Percentiles rank a stretch among this genome's conserved stretches.
phyloP scores from a whole-genome alignment of 2,329 filamentous ascomycete genomes.

The Tolypocladium tropicale region DNA sequence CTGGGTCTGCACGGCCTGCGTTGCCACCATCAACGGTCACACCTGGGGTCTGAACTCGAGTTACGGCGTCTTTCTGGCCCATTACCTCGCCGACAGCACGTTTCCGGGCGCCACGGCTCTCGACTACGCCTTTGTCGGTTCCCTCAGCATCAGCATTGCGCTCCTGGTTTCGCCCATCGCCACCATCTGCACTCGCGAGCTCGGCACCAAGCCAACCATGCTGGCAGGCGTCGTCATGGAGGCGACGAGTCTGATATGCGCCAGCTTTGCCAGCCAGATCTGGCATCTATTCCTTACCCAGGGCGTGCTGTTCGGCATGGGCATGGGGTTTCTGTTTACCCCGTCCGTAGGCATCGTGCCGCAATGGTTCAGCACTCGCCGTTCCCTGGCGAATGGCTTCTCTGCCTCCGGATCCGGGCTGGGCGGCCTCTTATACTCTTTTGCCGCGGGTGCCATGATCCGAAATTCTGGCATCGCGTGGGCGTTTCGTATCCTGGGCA shows the following conservation, averaged over 20 bases:
- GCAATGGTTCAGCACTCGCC: constrained; percentile 62
- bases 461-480: constrained; percentile 51
- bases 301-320: constrained; percentile 66
- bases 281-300: constrained; percentile 72
- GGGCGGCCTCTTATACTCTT: constrained; percentile 61
- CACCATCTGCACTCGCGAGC: constrained; percentile 48
- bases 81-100: constrained; percentile 44
- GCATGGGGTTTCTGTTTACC: constrained; percentile 69
- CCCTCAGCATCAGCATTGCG: constrained; percentile 29
- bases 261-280: constrained; percentile 56
- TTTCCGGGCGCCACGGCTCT: constrained; percentile 55
- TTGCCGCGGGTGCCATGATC: constrained; percentile 61
- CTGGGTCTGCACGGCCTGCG: constrained; percentile 29
- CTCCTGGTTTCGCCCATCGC: constrained; percentile 59
- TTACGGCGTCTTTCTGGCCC: constrained; percentile 42
- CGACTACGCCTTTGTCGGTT: constrained; percentile 67
- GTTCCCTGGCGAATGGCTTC: constrained; percentile 61
- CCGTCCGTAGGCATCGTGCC: constrained; percentile 56
- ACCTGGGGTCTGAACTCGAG: constrained; percentile 62
- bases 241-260: constrained; percentile 54
- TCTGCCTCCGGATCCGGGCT: constrained; percentile 61
- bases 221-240: constrained; percentile 55
- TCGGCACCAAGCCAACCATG: constrained; percentile 55
- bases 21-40: constrained; percentile 50
- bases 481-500: constrained; percentile 56